Conservation (phyloP, 1,284 basidiomycete genomes). For the Naganishia albida region DNA sequence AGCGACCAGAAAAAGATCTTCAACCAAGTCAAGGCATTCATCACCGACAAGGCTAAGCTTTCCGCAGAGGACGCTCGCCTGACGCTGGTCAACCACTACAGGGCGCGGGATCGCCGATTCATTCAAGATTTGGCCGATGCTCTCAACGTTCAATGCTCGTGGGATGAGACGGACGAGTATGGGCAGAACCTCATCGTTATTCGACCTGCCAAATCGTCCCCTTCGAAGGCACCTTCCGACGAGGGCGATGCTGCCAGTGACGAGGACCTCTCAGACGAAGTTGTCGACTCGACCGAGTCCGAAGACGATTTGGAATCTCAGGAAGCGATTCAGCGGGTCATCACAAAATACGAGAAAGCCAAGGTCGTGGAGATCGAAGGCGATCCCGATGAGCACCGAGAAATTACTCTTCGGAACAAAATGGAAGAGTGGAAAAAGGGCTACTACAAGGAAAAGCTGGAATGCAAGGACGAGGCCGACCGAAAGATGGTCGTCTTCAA, state of each 20-base stretch:
- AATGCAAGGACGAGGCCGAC: slow-evolving; percentile 70
- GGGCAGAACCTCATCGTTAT: slow-evolving; percentile 61
- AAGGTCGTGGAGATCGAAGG: slow-evolving; percentile 66
- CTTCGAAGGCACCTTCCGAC: slow-evolving; percentile 59
- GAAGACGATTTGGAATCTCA: slow-evolving; percentile 61
- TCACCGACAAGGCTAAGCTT: slow-evolving; percentile 61
- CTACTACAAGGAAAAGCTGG: slow-evolving; percentile 85
- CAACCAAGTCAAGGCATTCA: slow-evolving; percentile 71
- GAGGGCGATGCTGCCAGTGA: slow-evolving; percentile 41
- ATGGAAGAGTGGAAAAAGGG: slow-evolving; percentile 88
- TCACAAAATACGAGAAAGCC: slow-evolving; percentile 85
- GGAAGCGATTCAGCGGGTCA: slow-evolving; percentile 75
- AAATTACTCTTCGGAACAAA: slow-evolving; percentile 71
- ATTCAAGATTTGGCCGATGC: slow-evolving; percentile 72
- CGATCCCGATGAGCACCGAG: slow-evolving; percentile 75
- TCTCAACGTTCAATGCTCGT: slow-evolving; percentile 71
- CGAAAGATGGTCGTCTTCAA: slow-evolving; percentile 70
- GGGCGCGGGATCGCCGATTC: slow-evolving; percentile 75
- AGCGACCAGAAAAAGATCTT: slow-evolving; percentile 73
- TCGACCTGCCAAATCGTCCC: slow-evolving; percentile 65
- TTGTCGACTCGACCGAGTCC: slow-evolving; percentile 38
- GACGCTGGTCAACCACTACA: slow-evolving; percentile 71
- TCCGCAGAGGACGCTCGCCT: slow-evolving; percentile 56
- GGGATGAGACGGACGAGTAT: slow-evolving; percentile 86
- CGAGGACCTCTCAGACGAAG: slow-evolving; percentile 41